phyloP scores from a whole-genome alignment of 129 eudicot genomes.

The Flaveria linearis region DNA sequence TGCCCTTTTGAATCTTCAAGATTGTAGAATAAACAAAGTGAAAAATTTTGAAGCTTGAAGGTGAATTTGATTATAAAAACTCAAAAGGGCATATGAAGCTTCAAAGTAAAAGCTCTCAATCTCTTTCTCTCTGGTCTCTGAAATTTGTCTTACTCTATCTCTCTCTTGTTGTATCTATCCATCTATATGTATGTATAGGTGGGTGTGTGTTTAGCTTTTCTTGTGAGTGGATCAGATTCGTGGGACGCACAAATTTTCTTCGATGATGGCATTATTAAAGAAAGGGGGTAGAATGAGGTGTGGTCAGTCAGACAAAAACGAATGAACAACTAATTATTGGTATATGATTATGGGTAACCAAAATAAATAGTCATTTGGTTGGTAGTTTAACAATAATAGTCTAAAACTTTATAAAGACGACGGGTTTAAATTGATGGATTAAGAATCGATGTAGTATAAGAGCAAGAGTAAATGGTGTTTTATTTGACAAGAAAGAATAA shows the following conservation, averaged over 20 bases:
- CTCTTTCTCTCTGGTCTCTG: neutral
- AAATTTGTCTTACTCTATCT: slow-evolving; percentile 38
- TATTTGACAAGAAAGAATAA: no score
- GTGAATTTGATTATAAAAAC: slow-evolving; percentile 17
- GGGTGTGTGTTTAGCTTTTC: slow-evolving; percentile 20
- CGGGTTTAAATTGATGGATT: no score
- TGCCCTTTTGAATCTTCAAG: slow-evolving; percentile 6
- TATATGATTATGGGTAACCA: neutral
- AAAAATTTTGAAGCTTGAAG: slow-evolving; percentile 20
- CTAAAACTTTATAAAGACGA: no score
- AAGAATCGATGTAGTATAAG: no score
- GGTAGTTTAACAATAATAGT: no score
- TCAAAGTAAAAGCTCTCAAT: slow-evolving; percentile 14
- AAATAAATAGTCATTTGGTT: no score
- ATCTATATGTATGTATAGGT: neutral
- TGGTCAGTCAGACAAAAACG: slow-evolving; percentile 29
- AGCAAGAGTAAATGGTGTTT: no score
- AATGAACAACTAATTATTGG: slow-evolving; percentile 14
- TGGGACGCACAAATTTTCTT: slow-evolving; percentile 46
- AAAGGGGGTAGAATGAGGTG: slow-evolving; percentile 24
- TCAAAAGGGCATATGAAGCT: slow-evolving; percentile 30
- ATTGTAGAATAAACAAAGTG: neutral
- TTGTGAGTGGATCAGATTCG: slow-evolving; percentile 45
- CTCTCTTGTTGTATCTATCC: neutral
- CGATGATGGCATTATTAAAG: neutral